phyloP scores from a whole-genome alignment of 1,284 basidiomycete genomes.

The Pseudozyma thailandica region DNA sequence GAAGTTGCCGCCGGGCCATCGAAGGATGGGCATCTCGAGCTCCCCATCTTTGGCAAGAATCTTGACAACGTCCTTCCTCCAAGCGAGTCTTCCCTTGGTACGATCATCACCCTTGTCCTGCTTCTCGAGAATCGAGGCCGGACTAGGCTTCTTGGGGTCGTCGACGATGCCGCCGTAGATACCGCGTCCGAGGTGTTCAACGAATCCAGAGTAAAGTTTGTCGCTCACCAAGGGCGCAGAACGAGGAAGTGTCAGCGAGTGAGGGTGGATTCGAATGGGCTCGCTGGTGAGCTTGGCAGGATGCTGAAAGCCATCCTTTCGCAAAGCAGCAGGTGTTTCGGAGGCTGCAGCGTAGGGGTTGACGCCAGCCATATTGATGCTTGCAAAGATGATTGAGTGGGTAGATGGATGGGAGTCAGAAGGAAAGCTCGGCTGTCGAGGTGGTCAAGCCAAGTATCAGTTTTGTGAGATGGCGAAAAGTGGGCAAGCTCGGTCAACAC shows the following conservation, averaged over 20 bases:
- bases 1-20: conserved; percentile 74
- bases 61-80: conserved; percentile 74
- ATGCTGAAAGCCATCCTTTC: conserved; percentile 14
- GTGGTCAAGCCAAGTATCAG: neutral
- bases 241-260: conserved; percentile 24
- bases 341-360: conserved; percentile 30
- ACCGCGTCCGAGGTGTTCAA: conserved; percentile 70
- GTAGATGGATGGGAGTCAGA: neutral
- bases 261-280: conserved; percentile 32
- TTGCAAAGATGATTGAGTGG: too few species aligned
- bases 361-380: conserved; percentile 30
- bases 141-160: conserved; percentile 69
- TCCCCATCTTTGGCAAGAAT: conserved; percentile 70
- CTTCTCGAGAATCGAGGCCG: conserved; percentile 59
- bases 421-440: neutral
- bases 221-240: conserved; percentile 34
- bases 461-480: neutral
- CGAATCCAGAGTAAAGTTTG: conserved; percentile 53
- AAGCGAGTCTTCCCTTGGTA: conserved; percentile 69
- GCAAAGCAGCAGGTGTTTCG: conserved; percentile 8
- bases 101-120: conserved; percentile 54
- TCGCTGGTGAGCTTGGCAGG: conserved; percentile 15
- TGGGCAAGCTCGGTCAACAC: neutral
- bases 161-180: conserved; percentile 75
- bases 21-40: conserved; percentile 73